Evolutionary conservation across 208 protist species (phyloP).

Genomic region (Crithidia fasciculata): DNA sequence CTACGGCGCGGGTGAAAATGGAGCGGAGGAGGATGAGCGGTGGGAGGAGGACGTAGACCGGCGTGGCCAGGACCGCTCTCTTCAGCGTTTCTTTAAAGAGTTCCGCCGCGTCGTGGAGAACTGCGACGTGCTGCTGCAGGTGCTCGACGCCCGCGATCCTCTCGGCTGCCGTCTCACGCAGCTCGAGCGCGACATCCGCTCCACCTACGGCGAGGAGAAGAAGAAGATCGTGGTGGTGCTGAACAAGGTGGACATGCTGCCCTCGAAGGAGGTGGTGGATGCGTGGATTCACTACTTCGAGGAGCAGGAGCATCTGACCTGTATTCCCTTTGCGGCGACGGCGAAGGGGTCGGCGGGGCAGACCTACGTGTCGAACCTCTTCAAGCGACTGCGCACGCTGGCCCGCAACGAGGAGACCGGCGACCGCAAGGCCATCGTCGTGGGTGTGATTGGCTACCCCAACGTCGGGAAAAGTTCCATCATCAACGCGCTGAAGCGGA

Average conservation of each 20-base stretch:
- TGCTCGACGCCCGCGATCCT: constrained; percentile 97
- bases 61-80: constrained; percentile 66
- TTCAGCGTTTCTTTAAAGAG: constrained; percentile 90
- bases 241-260: constrained; percentile 98
- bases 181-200: constrained; percentile 94
- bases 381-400: constrained; percentile 93
- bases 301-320: constrained; percentile 72
- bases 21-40: constrained; percentile 35
- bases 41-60: constrained; percentile 59
- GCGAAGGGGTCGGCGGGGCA: constrained; percentile 65
- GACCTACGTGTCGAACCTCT: constrained; percentile 80
- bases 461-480: constrained; percentile 98
- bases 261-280: constrained; percentile 90
- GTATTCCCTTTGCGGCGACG: constrained; percentile 91
- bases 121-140: constrained; percentile 97
- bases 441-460: constrained; percentile 98
- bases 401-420: constrained; percentile 71
- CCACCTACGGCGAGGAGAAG: constrained; percentile 86
- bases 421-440: constrained; percentile 92
- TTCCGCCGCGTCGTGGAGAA: constrained; percentile 92
- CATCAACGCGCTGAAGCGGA: constrained; percentile 98
- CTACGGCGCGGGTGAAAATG: constrained; percentile 20
- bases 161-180: constrained; percentile 94
- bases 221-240: constrained; percentile 96
- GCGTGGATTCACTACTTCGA: constrained; percentile 90